Base-by-base conservation (phyloP, 257 asterid genomes). In the Linaria vulgaris region DNA sequence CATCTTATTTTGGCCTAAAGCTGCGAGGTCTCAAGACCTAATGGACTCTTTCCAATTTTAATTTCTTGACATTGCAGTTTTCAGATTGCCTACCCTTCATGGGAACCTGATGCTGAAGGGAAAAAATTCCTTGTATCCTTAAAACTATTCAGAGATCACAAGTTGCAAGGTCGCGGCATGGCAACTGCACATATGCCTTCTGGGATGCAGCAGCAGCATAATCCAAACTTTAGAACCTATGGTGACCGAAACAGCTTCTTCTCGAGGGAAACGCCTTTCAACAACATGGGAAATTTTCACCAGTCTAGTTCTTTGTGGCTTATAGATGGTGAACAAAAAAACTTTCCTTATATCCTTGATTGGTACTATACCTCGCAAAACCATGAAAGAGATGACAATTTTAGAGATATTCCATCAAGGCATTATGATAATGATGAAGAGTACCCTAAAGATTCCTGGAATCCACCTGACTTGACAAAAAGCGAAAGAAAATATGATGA, bases 31-130 rank as follows among this genome's bases (percentile, higher is more conserved):
- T 21, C 27, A 16, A 8, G 23, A 30, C 56, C 14, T 12, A 21
- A 17, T 55, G 19, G 17, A 23, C 34, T 27, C 34, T 27, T 66
- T 22, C 4, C n/a, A n/a, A 25, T 39, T 50, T 23, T 55, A 70
- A 23, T 30, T 54, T 50, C 49, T 58, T n/a, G 37, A 23, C 64
- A 11, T 70, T 76, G 76, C 90, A 94, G 99, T 82, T 94, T 94
- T 78, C 88, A 80, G 55, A 70, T 59, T 48, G 76, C 88, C 50
- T 85, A 90, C 62, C 95, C 95, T 61, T 81, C 96, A 0, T 90
- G 96, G 97, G 95, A 90, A 53, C 90, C 97, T 14, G 72, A 78
- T 54, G 73, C 77, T 3, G 84, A 79, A 0, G 97, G 99, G 53
- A 87, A 82, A 74, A 94, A 76, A 67, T 87, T 90, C 80, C 81